These are phyloP conservation scores for Kwoniella europaea DNA, from an alignment of 768 basidiomycete genomes.

Conservation along the genomic window DNA sequence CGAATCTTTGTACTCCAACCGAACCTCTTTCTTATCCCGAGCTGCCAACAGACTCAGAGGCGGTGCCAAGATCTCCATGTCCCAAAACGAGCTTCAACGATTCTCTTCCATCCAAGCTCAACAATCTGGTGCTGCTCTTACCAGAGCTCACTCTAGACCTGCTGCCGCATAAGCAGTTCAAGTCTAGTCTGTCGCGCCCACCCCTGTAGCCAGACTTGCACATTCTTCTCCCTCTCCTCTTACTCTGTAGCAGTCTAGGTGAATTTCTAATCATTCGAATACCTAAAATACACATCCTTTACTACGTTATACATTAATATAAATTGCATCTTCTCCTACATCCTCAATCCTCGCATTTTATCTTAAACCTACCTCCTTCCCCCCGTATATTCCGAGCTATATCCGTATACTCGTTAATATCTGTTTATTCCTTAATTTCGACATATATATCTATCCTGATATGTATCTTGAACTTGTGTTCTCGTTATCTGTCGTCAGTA, in stretches of 20 bases:
- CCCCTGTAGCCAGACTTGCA: not conserved
- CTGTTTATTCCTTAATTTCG: conserved; percentile 19
- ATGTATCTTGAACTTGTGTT: not conserved
- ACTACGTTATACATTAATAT: not conserved
- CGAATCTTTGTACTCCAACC: conserved; percentile 92
- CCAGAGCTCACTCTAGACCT: conserved; percentile 48
- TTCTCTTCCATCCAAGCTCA: conserved; percentile 57
- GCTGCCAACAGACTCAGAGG: conserved; percentile 83
- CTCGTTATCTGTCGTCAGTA: conserved; percentile 14
- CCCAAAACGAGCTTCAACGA: conserved; percentile 59
- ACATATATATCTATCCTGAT: not conserved
- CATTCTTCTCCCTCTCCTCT: conserved; percentile 5
- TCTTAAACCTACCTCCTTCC: conserved; percentile 15
- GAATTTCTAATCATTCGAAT: not conserved
- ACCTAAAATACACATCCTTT: not conserved
- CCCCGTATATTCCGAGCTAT: conserved; percentile 2
- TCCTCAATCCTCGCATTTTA: not conserved
- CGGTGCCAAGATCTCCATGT: conserved; percentile 61
- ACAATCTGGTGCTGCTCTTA: conserved; percentile 57
- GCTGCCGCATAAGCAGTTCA: conserved; percentile 25
- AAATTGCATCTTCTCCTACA: not conserved
- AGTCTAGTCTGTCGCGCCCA: not conserved
- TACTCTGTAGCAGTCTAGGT: conserved; percentile 14
- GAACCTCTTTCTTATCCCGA: conserved; percentile 88
- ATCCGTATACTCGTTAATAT: conserved; percentile 12